Evolutionary conservation across 345 rosid species (phyloP), one percentile per base, ranked within the genome.

Genomic region (Triadica sebifera): DNA sequence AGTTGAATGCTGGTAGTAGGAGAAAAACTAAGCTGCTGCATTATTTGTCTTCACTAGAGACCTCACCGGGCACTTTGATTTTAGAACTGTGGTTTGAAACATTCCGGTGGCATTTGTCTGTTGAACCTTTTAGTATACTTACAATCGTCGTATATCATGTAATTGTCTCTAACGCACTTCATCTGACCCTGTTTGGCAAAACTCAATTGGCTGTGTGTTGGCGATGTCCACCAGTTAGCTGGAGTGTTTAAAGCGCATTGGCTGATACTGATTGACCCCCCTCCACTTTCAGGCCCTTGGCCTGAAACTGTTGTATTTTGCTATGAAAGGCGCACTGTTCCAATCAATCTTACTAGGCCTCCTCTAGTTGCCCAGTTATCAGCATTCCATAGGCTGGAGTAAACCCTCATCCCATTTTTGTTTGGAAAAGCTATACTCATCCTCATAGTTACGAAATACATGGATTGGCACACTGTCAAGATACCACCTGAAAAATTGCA

Each of bases 291-390:
- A 87, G 51, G 92, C 92, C 77, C 85, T 82, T 46, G 87, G 79
- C 76, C 80, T 83, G 73, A 87, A 92, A 73, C 67, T 78, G 60
- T 59, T 83, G 62, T 84, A 82, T 71, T 77, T 80, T 61, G 89
- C 90, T 24, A 69, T 74, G 75, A 92, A 89, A 6, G 94, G 93
- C 69, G 89, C 83, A 3, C 8, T 70, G 6, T 69, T 84, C 91
- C 92, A 88, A 79, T 90, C 85, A 17, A 81, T 89, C 79, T 90
- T 90, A 67, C 85, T 9, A 77, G 84, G 12, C 98, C 94, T 45
- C 94, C 96, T 85, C 85, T 81, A 15, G 94, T 93, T 11, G 94
- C 93, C 91, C 93, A 87, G 71, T 84, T 73, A 69, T 90, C 97
- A 16, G 90, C 98, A 77, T 85, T 83, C 93, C 96, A 90, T 78